Conservation (phyloP, 768 basidiomycete genomes). For the Hypsizygus marmoreus region DNA sequence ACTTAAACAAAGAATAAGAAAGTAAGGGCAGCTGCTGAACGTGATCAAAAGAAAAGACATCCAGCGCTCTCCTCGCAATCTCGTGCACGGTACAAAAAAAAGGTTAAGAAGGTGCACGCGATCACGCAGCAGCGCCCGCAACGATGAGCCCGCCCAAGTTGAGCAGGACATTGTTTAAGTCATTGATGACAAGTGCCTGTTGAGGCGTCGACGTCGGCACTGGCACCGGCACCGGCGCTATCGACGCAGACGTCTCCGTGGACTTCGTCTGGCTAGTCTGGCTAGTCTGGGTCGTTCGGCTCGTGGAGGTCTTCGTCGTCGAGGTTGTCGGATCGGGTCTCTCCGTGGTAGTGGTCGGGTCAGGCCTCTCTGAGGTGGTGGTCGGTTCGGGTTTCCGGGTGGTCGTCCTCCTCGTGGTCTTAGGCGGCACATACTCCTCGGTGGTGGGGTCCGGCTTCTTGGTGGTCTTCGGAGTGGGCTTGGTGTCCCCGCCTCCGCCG, state of each 20-base stretch:
- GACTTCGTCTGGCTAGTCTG: conserved; percentile 21
- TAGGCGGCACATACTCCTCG: conserved; percentile 16
- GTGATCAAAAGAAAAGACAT: too few relatives aligned
- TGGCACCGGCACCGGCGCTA: background rate
- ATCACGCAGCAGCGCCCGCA: conserved; percentile 25
- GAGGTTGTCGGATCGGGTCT: conserved; percentile 30
- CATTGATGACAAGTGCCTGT: conserved; percentile 32
- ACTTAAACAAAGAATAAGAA: too few relatives aligned
- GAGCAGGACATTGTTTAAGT: conserved; percentile 37
- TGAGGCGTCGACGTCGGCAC: conserved; percentile 11
- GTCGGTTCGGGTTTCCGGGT: conserved; percentile 26
- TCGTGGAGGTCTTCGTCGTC: conserved; percentile 23
- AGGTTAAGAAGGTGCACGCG: background rate
- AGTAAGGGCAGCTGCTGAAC: too few relatives aligned
- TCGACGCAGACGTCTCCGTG: conserved; percentile 6
- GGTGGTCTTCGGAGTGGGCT: too few relatives aligned
- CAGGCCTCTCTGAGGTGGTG: conserved; percentile 26
- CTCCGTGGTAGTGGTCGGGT: conserved; percentile 15
- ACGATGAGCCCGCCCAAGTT: conserved; percentile 35
- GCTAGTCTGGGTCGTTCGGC: conserved; percentile 22
- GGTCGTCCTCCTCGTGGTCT: too few relatives aligned
- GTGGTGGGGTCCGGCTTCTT: conserved; percentile 21
- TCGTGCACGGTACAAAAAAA: background rate
- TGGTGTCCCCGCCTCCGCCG: too few relatives aligned
- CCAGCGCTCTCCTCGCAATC: too few relatives aligned